phyloP scores from a whole-genome alignment of 345 rosid genomes.

The Populus simonii region DNA sequence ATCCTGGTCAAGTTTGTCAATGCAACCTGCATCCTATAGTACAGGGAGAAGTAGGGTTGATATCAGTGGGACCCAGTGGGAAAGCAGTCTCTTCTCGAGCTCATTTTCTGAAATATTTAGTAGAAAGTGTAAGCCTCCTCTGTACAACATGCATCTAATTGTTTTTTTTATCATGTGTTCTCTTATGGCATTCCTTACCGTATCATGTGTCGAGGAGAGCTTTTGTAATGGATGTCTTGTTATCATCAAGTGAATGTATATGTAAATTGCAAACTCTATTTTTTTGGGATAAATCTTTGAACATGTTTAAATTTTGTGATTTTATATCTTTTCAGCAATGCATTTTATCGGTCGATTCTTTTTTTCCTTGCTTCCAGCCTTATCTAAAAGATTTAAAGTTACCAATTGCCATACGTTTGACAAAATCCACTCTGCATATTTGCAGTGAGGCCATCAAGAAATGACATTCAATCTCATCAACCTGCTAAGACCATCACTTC shows the following conservation, averaged over 20 bases:
- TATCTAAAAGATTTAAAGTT: neutral
- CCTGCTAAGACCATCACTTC: slow-evolving; percentile 39
- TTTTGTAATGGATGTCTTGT: neutral
- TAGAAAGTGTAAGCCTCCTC: slow-evolving; percentile 53
- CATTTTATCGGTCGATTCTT: neutral
- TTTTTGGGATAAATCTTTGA: neutral
- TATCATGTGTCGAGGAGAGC: neutral
- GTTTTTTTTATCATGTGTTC: neutral
- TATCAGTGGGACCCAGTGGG: slow-evolving; percentile 43
- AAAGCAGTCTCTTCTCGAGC: slow-evolving; percentile 96
- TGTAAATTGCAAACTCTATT: neutral
- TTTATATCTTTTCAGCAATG: neutral
- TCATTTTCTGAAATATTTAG: slow-evolving; percentile 81
- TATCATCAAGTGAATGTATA: neutral
- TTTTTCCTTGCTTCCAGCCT: neutral
- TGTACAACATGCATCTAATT: neutral
- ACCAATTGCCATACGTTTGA: neutral
- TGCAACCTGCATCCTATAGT: slow-evolving; percentile 32
- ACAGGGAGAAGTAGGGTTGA: slow-evolving; percentile 34
- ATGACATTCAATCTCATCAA: slow-evolving; percentile 39
- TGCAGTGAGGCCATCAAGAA: slow-evolving; percentile 59
- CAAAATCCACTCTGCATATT: neutral
- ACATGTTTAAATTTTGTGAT: neutral
- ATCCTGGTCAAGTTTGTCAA: slow-evolving; percentile 43
- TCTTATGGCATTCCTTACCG: neutral